phyloP scores from a whole-genome alignment of 2,329 filamentous ascomycete genomes.

The Alternaria arbusti region DNA sequence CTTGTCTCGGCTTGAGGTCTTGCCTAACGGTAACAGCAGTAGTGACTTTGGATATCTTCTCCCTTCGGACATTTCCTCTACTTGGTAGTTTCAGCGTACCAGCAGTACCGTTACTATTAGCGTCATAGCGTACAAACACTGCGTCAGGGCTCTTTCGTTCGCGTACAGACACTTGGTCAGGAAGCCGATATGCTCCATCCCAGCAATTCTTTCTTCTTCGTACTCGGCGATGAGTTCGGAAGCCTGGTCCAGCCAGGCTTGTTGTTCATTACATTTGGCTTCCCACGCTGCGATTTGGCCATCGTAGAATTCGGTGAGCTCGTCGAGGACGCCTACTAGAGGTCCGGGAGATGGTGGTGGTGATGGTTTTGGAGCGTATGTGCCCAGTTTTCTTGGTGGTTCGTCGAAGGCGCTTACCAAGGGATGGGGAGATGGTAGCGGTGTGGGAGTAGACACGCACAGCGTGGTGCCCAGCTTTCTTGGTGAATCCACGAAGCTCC shows the following conservation, averaged over 20 bases:
- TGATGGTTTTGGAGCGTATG: not conserved
- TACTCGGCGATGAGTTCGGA: not conserved
- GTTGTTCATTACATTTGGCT: not conserved
- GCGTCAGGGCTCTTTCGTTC: not conserved
- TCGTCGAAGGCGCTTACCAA: not conserved
- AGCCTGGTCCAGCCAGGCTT: not conserved
- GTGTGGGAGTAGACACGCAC: not conserved
- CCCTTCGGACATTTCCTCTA: not conserved
- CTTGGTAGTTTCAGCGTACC: not conserved
- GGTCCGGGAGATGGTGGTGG: not conserved
- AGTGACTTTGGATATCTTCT: not conserved
- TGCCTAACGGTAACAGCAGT: not conserved
- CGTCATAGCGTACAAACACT: not conserved
- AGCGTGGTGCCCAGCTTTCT: not conserved
- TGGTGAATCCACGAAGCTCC: not conserved
- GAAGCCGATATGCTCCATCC: not conserved
- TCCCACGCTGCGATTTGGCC: not conserved
- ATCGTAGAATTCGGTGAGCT: not conserved
- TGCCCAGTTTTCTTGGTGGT: not conserved
- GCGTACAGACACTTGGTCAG: not conserved
- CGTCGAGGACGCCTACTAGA: not conserved
- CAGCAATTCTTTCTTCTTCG: not conserved
- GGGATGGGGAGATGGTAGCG: not conserved
- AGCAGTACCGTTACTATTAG: not conserved
- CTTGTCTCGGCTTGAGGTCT: not conserved